phyloP scores from a whole-genome alignment of 495 filamentous ascomycete species.

The Penicillium dipodomyicola region DNA sequence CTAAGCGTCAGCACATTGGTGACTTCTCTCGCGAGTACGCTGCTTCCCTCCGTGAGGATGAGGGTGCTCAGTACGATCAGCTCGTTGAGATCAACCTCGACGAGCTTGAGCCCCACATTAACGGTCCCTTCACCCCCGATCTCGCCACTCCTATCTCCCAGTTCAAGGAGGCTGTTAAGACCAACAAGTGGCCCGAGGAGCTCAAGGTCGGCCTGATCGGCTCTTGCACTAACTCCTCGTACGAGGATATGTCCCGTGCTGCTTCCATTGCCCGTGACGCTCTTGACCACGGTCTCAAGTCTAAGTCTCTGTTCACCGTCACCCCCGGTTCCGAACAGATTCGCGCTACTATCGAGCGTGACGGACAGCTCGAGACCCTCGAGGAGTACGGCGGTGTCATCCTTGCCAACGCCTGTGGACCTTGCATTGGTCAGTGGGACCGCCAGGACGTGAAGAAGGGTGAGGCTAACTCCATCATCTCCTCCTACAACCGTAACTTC shows the following conservation, averaged over 20 bases:
- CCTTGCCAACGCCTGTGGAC: conserved; percentile 93
- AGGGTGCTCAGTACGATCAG: conserved; percentile 96
- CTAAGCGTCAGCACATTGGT: conserved; percentile 86
- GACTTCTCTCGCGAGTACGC: conserved; percentile 85
- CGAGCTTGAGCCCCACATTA: conserved; percentile 96
- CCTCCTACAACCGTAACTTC: conserved; percentile 99
- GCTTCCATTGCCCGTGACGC: conserved; percentile 95
- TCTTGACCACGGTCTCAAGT: conserved; percentile 87
- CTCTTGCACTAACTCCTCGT: conserved; percentile 99
- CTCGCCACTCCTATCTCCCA: conserved; percentile 96
- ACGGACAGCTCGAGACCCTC: conserved; percentile 93
- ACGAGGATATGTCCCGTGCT: conserved; percentile 97
- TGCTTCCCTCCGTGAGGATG: conserved; percentile 81
- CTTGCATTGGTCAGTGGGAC: conserved; percentile 87
- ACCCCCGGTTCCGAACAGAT: conserved; percentile 98
- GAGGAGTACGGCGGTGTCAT: conserved; percentile 97
- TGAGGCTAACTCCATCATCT: conserved; percentile 92
- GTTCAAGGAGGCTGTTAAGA: conserved; percentile 91
- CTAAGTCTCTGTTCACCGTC: conserved; percentile 90
- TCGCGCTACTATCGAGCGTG: conserved; percentile 89
- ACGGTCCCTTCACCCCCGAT: conserved; percentile 99
- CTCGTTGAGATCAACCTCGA: conserved; percentile 92
- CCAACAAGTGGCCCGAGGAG: conserved; percentile 95
- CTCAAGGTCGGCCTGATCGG: conserved; percentile 91
- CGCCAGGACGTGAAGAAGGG: conserved; percentile 95